Conservation (phyloP, 2,329 filamentous ascomycete genomes). For the Xylariaceae sp. region DNA sequence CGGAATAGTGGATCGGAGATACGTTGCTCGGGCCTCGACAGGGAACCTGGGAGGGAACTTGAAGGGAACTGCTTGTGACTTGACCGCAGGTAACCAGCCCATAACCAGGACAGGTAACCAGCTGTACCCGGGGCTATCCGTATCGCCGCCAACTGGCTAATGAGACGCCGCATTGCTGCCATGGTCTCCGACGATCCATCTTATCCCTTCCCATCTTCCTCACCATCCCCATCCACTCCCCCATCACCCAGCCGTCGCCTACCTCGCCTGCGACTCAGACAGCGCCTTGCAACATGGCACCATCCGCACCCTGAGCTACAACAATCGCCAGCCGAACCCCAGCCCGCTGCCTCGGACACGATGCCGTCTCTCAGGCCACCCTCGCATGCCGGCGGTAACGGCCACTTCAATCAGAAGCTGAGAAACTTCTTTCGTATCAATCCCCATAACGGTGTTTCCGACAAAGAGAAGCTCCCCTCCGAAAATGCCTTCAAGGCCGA, state of each 20-base stretch:
- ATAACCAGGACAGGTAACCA: no score
- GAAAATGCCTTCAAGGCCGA: conserved; percentile 48
- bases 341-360: conserved; percentile 12
- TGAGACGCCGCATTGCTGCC: conserved; percentile 16
- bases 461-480: conserved; percentile 35
- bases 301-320: conserved; percentile 27
- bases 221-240: conserved; percentile 11
- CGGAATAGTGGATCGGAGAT: not conserved
- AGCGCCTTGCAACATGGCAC: conserved; percentile 36
- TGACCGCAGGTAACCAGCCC: not conserved
- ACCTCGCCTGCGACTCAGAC: conserved; percentile 31
- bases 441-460: conserved; percentile 39
- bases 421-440: conserved; percentile 71
- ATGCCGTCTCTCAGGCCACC: conserved; percentile 52
- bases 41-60: no score
- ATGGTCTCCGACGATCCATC: conserved; percentile 23
- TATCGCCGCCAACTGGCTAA: not conserved
- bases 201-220: conserved; percentile 25
- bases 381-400: conserved; percentile 47
- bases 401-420: conserved; percentile 63
- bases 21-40: not conserved
- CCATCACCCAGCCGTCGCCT: conserved; percentile 21
- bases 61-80: no score
- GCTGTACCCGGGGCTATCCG: not conserved
- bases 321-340: conserved; percentile 13